Conservation (phyloP, 1,139 yeast genomes). For the Sugiyamaella pinicola region DNA sequence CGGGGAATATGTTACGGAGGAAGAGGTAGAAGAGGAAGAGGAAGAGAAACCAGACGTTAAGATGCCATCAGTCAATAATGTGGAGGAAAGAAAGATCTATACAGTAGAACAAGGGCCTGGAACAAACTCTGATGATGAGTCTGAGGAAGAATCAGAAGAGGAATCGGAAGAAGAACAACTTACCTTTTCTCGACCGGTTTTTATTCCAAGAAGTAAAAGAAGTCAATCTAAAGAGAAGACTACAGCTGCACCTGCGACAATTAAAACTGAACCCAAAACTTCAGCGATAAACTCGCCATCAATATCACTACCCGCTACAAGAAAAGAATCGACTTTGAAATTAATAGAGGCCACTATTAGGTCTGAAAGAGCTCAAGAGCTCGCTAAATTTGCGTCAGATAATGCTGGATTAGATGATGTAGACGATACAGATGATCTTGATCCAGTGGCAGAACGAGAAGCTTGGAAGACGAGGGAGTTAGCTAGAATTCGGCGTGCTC, state of each 20-base stretch:
- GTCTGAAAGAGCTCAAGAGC: conserved; percentile 26
- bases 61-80: neutral
- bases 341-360: conserved; percentile 30
- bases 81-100: neutral
- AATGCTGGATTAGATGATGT: conserved; percentile 38
- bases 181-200: conserved; percentile 33
- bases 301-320: neutral
- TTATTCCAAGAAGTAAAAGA: conserved; percentile 34
- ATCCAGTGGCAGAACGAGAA: conserved; percentile 50
- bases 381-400: conserved; percentile 22
- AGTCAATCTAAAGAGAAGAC: neutral
- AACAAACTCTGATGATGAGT: neutral
- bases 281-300: neutral
- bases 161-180: conserved; percentile 21
- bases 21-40: conserved; percentile 9
- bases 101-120: conserved; percentile 15
- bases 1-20: conserved; percentile 25
- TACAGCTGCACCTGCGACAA: neutral
- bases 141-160: conserved; percentile 1
- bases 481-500: conserved; percentile 49
- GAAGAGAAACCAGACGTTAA: neutral
- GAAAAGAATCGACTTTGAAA: conserved; percentile 27
- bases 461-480: conserved; percentile 53
- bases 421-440: conserved; percentile 59
- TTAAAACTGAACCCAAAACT: neutral